These are phyloP conservation scores for Hirsutella minnesotensis DNA, from an alignment of 2,329 filamentous ascomycete species.

Conservation along the genomic window DNA sequence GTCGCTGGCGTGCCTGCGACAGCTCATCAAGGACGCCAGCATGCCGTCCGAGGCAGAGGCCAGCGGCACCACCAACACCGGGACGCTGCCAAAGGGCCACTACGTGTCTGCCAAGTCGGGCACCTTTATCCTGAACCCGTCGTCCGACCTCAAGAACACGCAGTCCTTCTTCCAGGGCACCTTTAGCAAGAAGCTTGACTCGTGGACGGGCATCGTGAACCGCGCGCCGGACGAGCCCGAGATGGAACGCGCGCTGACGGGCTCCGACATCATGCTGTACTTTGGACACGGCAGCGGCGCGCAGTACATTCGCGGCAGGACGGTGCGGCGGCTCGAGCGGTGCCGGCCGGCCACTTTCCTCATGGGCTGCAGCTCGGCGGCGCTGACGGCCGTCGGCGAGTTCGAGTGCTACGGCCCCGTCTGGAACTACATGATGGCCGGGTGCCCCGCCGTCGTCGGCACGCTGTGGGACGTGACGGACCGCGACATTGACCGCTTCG, in stretches of 20 bases:
- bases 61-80: not conserved
- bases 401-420: constrained; percentile 89
- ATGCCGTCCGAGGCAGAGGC: constrained; percentile 7
- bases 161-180: constrained; percentile 58
- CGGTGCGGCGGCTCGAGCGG: constrained; percentile 64
- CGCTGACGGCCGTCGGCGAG: constrained; percentile 64
- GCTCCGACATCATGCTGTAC: constrained; percentile 70
- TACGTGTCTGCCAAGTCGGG: constrained; percentile 44
- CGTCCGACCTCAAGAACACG: constrained; percentile 70
- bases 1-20: constrained; percentile 70
- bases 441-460: constrained; percentile 74
- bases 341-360: constrained; percentile 72
- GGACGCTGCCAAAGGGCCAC: constrained; percentile 26
- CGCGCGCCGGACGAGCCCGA: constrained; percentile 64
- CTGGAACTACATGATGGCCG: constrained; percentile 83
- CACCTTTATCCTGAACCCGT: constrained; percentile 82
- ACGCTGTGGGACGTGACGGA: constrained; percentile 98
- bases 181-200: constrained; percentile 55
- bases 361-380: constrained; percentile 88
- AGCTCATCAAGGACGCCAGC: constrained; percentile 51
- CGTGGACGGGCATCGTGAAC: constrained; percentile 60
- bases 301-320: constrained; percentile 82
- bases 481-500: constrained; percentile 90
- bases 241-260: constrained; percentile 55
- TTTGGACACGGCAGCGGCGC: constrained; percentile 93